Evolutionary conservation across 2,329 filamentous ascomycete species (phyloP).

Genomic region (Colletotrichum tanaceti): DNA sequence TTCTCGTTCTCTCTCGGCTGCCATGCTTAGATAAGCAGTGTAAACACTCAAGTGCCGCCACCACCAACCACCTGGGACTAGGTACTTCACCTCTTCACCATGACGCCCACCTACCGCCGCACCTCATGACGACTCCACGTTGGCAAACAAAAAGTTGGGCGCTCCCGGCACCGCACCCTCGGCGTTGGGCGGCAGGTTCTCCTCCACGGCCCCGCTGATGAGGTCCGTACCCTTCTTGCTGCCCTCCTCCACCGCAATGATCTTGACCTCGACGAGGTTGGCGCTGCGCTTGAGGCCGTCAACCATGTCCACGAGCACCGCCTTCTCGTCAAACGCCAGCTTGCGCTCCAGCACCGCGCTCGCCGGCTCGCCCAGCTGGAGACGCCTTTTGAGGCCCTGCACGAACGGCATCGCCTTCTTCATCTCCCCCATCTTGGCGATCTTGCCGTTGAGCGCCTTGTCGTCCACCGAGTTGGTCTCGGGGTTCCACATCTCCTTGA

Average conservation of each 20-base stretch:
- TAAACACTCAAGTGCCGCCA: background rate
- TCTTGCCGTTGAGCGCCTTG: constrained; percentile 81
- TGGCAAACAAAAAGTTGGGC: constrained; percentile 88
- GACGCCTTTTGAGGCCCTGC: constrained; percentile 84
- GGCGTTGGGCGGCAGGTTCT: constrained; percentile 69
- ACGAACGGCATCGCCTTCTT: constrained; percentile 99
- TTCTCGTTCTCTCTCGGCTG: background rate
- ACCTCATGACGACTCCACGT: constrained; percentile 64
- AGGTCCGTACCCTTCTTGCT: constrained; percentile 72
- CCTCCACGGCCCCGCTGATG: constrained; percentile 65
- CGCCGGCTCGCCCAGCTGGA: constrained; percentile 76
- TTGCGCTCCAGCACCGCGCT: constrained; percentile 82
- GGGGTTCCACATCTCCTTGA: constrained; percentile 76
- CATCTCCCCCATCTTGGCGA: constrained; percentile 87
- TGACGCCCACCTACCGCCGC: background rate
- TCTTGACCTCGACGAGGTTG: constrained; percentile 75
- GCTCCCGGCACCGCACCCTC: constrained; percentile 83
- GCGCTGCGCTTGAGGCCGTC: constrained; percentile 80
- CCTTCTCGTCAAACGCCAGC: constrained; percentile 86
- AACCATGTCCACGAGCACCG: constrained; percentile 81
- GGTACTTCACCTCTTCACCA: background rate
- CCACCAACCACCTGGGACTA: background rate
- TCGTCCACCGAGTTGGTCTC: constrained; percentile 75
- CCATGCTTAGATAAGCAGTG: background rate
- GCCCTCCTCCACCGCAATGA: constrained; percentile 78